phyloP scores from a whole-genome alignment of 768 basidiomycete genomes.

The Saitozyma podzolica region DNA sequence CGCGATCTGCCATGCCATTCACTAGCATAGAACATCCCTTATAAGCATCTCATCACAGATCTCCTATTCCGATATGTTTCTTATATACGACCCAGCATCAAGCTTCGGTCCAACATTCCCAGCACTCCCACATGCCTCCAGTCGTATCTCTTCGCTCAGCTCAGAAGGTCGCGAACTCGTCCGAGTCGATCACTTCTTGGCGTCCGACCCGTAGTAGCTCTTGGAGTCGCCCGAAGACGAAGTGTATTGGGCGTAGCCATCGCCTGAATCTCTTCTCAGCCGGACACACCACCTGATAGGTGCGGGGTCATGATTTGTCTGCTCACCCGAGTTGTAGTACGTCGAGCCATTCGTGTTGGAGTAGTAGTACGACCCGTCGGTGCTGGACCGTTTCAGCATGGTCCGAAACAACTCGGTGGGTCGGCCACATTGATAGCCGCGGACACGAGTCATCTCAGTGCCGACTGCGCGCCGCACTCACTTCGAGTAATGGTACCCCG shows the following conservation, averaged over 20 bases:
- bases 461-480: neutral
- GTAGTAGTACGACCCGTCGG: constrained; percentile 17
- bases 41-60: no score
- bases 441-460: no score
- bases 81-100: no score
- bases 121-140: no score
- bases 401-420: neutral
- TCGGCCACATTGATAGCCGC: no score
- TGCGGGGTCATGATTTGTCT: neutral
- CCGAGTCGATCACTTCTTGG: no score
- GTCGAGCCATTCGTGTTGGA: constrained; percentile 19
- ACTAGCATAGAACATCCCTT: no score
- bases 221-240: constrained; percentile 11
- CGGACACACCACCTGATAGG: neutral
- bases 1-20: no score
- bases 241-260: constrained; percentile 18
- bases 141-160: no score
- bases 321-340: constrained; percentile 22
- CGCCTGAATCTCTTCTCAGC: constrained; percentile 5
- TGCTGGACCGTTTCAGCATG: neutral
- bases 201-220: constrained; percentile 6
- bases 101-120: no score
- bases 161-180: no score
- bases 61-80: no score
- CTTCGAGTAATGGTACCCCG: constrained; percentile 22